phyloP scores from a whole-genome alignment of 2,329 filamentous ascomycete species.

The Thermoascus crustaceus region DNA sequence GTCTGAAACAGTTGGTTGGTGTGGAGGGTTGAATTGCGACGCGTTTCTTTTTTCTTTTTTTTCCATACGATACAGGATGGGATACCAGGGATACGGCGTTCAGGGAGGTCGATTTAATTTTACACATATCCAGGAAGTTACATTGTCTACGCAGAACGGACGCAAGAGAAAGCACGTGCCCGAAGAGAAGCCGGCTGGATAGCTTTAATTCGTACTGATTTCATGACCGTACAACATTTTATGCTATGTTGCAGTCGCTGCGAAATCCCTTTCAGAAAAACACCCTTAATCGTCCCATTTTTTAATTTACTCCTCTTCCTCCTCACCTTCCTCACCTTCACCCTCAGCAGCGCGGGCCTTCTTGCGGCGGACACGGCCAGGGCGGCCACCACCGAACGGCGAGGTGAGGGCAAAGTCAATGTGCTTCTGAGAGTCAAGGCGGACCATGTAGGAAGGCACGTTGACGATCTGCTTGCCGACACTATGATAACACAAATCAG shows the following conservation, averaged over 20 bases:
- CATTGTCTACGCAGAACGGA: not conserved
- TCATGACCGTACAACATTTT: slow-evolving; percentile 34
- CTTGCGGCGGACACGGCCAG: slow-evolving; percentile 98
- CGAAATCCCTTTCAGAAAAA: slow-evolving; percentile 30
- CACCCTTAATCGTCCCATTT: slow-evolving; percentile 31
- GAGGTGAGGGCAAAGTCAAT: slow-evolving; percentile 98
- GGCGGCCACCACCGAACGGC: slow-evolving; percentile 93
- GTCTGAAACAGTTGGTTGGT: slow-evolving; percentile 32
- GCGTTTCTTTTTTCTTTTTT: slow-evolving; percentile 3
- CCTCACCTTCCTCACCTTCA: slow-evolving; percentile 54
- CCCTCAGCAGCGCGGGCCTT: slow-evolving; percentile 95
- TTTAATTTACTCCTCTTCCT: slow-evolving; percentile 66
- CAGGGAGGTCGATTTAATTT: slow-evolving; percentile 4
- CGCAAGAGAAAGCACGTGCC: slow-evolving; percentile 11
- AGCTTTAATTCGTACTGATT: slow-evolving; percentile 28
- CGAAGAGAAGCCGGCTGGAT: slow-evolving; percentile 29
- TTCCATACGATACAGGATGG: slow-evolving; percentile 15
- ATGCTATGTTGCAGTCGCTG: slow-evolving; percentile 31
- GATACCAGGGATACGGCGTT: slow-evolving; percentile 15
- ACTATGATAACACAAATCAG: slow-evolving; percentile 35
- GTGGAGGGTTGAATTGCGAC: slow-evolving; percentile 16
- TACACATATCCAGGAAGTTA: not conserved
- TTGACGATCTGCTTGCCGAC: slow-evolving; percentile 99
- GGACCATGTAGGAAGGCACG: slow-evolving; percentile 98
- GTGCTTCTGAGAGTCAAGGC: slow-evolving; percentile 99